These are phyloP conservation scores for Neurospora sp. DNA, from an alignment of 2,329 filamentous ascomycete species.

Conservation along the genomic window DNA sequence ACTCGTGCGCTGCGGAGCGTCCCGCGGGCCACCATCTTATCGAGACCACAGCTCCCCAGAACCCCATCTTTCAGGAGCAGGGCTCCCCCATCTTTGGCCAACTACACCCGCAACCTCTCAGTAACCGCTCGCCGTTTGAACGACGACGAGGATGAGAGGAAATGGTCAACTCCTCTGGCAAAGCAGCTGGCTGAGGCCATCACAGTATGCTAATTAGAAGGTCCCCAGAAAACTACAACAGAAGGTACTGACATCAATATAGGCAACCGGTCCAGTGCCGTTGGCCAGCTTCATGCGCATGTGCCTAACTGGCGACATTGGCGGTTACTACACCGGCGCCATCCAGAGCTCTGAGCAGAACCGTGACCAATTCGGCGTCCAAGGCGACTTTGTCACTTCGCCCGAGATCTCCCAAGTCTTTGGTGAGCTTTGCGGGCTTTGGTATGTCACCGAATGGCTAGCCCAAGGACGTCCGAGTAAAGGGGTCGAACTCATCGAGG, in stretches of 20 bases:
- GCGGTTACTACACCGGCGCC: slow-evolving; percentile 85
- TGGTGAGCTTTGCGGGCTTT: slow-evolving; percentile 86
- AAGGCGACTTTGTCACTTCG: slow-evolving; percentile 93
- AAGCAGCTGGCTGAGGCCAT: slow-evolving; percentile 83
- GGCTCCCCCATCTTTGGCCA: neutral
- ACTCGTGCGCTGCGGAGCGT: slow-evolving; percentile 9
- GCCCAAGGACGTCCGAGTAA: slow-evolving; percentile 66
- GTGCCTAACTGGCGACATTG: slow-evolving; percentile 83
- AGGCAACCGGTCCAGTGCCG: slow-evolving; percentile 77
- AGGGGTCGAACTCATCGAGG: slow-evolving; percentile 83
- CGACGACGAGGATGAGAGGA: slow-evolving; percentile 31
- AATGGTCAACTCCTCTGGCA: slow-evolving; percentile 89
- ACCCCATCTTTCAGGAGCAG: neutral
- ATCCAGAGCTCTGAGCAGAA: slow-evolving; percentile 39
- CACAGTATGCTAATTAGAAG: slow-evolving; percentile 42
- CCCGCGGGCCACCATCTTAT: slow-evolving; percentile 5
- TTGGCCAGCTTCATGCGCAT: slow-evolving; percentile 97
- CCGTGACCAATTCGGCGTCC: slow-evolving; percentile 81
- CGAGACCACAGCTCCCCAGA: neutral
- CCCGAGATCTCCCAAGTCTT: slow-evolving; percentile 97
- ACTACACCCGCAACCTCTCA: slow-evolving; percentile 10
- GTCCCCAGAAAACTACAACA: neutral
- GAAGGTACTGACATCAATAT: slow-evolving; percentile 1
- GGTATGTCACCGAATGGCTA: slow-evolving; percentile 96
- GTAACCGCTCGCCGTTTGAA: slow-evolving; percentile 2